Conservation (phyloP, 2,329 filamentous ascomycete species). For the Ploettnerulaceae sp. region DNA sequence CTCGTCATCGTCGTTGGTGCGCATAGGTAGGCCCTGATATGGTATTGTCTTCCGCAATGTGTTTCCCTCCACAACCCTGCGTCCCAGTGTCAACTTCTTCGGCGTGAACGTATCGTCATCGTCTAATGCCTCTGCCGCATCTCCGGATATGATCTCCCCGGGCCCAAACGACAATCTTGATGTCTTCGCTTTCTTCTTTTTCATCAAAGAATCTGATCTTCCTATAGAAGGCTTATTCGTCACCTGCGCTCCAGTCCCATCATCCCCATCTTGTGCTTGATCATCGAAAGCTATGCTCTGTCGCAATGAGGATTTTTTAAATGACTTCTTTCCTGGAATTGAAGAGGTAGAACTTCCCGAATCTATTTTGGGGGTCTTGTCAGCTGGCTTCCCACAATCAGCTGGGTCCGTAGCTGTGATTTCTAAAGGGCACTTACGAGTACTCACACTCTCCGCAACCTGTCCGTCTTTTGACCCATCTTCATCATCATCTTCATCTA, state of each 20-base stretch:
- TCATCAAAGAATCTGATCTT: slow-evolving; percentile 50
- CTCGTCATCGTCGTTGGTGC: slow-evolving; percentile 51
- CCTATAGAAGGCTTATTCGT: slow-evolving; percentile 41
- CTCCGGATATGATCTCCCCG: slow-evolving; percentile 48
- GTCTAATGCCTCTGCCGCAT: slow-evolving; percentile 47
- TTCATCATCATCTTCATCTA: slow-evolving; percentile 64
- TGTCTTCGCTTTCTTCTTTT: slow-evolving; percentile 57
- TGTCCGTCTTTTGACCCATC: slow-evolving; percentile 26
- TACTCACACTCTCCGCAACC: slow-evolving; percentile 17
- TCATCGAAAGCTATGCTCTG: slow-evolving; percentile 47
- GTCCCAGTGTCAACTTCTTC: slow-evolving; percentile 58
- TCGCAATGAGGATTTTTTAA: slow-evolving; percentile 54
- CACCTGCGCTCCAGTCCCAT: slow-evolving; percentile 10
- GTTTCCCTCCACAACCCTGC: slow-evolving; percentile 62
- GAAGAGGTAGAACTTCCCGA: slow-evolving; percentile 10
- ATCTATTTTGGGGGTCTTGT: slow-evolving; percentile 21
- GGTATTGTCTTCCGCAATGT: slow-evolving; percentile 51
- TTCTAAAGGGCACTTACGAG: slow-evolving; percentile 25
- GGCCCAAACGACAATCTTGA: slow-evolving; percentile 74
- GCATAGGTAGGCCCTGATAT: slow-evolving; percentile 26
- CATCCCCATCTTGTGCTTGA: slow-evolving; percentile 28
- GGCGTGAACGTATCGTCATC: slow-evolving; percentile 53
- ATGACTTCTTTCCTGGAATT: slow-evolving; percentile 47
- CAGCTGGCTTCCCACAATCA: slow-evolving; percentile 30
- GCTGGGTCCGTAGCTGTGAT: slow-evolving; percentile 23